Evolutionary conservation across 2,329 filamentous ascomycete species (phyloP), one percentile per base, ranked within the genome.

Genomic region (Mollisiaceae sp.): DNA sequence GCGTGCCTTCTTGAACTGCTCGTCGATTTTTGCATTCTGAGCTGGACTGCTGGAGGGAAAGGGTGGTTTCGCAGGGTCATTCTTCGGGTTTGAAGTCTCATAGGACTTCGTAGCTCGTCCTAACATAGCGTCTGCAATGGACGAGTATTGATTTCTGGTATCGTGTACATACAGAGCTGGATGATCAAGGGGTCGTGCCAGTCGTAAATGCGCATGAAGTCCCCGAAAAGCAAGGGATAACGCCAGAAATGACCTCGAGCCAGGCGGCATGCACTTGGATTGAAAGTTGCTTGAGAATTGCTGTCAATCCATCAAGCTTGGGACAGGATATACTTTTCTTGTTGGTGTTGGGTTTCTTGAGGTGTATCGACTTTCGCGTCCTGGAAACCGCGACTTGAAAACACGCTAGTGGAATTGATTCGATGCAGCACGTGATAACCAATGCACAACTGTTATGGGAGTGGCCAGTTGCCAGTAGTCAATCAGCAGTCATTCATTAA

Each of bases 11-110:
- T 81, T 82, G 70, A 85, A 78, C 62, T 82, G 82, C 56, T 85
- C 80, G 63, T 82, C 76, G 69, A 88, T 84, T 65, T 82, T 83
- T 45, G 77, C 77, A 74, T 75, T 72, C 32, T 78, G 74, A 52
- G 75, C 77, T 14, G 84, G 83, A 70, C 82, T 87, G 75, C 83
- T 88, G 0, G 86, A 87, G 4, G 85, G 82, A 68, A 88, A 86
- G 18, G 85, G 77, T 64, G 85, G 80, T 74, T 87, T 86, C 4
- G 80, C 67, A 32, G 71, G 63, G 43, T 69, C 64, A 11, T 62
- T 65, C 59, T 75, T 75, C n/a, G 69, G 39, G 15, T 70, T 65
- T 5, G 66, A 62, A 63, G 70, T 66, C 47, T 66, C 56, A 64
- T 66, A 63, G 8, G 65, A 66, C 50, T 73, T 71, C 3, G 67